Evolutionary conservation across 2,329 filamentous ascomycete genomes (phyloP), one percentile per base, ranked within the genome.

Genomic region (Fusarium circinatum): DNA sequence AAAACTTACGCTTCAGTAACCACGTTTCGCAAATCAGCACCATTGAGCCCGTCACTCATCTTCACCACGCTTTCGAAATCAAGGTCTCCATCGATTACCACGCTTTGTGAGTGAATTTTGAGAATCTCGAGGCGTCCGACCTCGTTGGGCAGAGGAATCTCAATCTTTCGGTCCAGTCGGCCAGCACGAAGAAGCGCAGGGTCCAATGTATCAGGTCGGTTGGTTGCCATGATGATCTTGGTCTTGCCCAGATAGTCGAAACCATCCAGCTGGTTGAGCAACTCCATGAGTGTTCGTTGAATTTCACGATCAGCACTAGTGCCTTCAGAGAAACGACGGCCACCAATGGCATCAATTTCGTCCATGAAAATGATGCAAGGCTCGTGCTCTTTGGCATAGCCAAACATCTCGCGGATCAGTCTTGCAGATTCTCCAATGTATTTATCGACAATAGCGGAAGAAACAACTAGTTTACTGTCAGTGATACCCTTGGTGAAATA

Each of bases 311-410:
- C 96, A 57, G 96, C 96, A 68, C 95, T 98, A 58, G 96, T 99
- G 77, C 97, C 96, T 83, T 99, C 96, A 2, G 94, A 98, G 85
- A 99, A 99, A 79, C 96, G 90, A 79, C 97, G 91, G 73, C 97
- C 97, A 82, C 96, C 96, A 80, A 99, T 99, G 80, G 96, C 96
- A 81, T 99, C 96, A 81, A 99, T 99, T 85, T 99, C 96, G 88
- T 99, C 97, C 96, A 99, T 99, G 89, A 99, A 99, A 85, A 99
- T 99, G 84, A 99, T 99, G 84, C 96, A 99, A 44, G 96, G 96
- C 84, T 99, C 96, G 83, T 99, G 96, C 83, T 99, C 97, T 85
- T 98, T 98, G 79, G 97, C 96, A 81, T 99, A 99, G 66, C 96
- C 97, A 81, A 99, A 99, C 97, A 99, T 99, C 84, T 99, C 96